These are phyloP conservation scores for Sporobolomyces pararoseus DNA, from an alignment of 768 basidiomycete genomes.

Conservation along the genomic window DNA sequence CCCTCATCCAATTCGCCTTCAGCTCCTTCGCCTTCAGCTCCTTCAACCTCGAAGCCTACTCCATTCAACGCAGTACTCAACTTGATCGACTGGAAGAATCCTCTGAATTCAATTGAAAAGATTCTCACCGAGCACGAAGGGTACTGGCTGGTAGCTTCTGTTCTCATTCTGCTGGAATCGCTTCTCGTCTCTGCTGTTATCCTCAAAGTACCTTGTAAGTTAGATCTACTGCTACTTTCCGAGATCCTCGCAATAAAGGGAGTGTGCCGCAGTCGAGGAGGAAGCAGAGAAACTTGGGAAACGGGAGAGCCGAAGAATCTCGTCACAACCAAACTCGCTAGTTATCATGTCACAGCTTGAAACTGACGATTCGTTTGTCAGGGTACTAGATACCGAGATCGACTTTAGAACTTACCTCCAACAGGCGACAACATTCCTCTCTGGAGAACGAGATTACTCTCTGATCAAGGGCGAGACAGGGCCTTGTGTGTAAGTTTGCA, in stretches of 20 bases:
- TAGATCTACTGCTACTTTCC: not conserved
- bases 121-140: conserved; percentile 10
- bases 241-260: not conserved
- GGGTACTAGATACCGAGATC: conserved; percentile 82
- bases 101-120: not conserved
- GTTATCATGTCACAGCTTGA: too few relatives aligned
- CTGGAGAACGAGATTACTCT: conserved; percentile 78
- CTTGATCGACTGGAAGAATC: not conserved
- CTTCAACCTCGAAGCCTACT: too few relatives aligned
- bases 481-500: conserved; percentile 68
- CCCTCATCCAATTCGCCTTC: too few relatives aligned
- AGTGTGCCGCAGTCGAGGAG: not conserved
- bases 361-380: not conserved
- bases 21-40: too few relatives aligned
- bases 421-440: conserved; percentile 71
- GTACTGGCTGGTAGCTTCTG: conserved; percentile 11
- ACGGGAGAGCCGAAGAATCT: too few relatives aligned
- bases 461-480: conserved; percentile 84
- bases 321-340: too few relatives aligned
- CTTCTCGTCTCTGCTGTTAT: conserved; percentile 28
- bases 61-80: too few relatives aligned
- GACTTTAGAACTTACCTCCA: conserved; percentile 96
- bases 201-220: conserved; percentile 9
- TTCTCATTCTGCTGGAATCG: conserved; percentile 11
- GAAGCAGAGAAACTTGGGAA: not conserved